phyloP scores from a whole-genome alignment of 768 basidiomycete genomes.

The Gymnopilus junonius region DNA sequence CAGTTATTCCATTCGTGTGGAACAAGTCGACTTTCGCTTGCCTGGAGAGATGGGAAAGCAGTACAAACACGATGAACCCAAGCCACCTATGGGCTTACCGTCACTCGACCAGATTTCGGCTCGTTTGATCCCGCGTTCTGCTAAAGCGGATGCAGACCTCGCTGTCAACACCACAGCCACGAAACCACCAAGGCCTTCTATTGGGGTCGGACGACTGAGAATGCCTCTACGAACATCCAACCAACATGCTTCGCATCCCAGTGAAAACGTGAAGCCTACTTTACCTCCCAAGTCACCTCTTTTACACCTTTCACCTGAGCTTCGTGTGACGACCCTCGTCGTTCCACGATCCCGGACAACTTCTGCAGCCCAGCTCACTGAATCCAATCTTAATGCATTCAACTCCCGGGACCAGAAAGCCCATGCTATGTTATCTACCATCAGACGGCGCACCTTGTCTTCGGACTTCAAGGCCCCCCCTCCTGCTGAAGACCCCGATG shows the following conservation, averaged over 20 bases:
- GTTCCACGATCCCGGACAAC: slow-evolving; percentile 48
- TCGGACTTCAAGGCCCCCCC: slow-evolving; percentile 32
- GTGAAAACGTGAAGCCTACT: slow-evolving; percentile 20
- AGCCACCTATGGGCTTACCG: slow-evolving; percentile 41
- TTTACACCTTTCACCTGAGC: slow-evolving; percentile 36
- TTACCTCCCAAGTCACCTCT: slow-evolving; percentile 41
- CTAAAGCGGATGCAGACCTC: slow-evolving; percentile 29
- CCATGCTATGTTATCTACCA: slow-evolving; percentile 66
- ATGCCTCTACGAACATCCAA: slow-evolving; percentile 39
- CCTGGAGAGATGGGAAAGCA: slow-evolving; percentile 30
- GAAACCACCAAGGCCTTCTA: slow-evolving; percentile 23
- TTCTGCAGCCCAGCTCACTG: slow-evolving; percentile 52
- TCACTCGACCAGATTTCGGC: slow-evolving; percentile 81
- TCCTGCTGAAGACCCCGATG: slow-evolving; percentile 12
- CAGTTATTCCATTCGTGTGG: slow-evolving; percentile 48
- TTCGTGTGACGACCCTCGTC: slow-evolving; percentile 52
- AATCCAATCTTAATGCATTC: slow-evolving; percentile 55
- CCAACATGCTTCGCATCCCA: slow-evolving; percentile 11
- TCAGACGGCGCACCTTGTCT: slow-evolving; percentile 58
- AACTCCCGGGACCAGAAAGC: slow-evolving; percentile 60
- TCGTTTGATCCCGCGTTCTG: slow-evolving; percentile 49
- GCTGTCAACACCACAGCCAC: slow-evolving; percentile 35
- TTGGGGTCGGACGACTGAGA: slow-evolving; percentile 44
- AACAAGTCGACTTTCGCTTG: slow-evolving; percentile 66
- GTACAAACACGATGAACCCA: slow-evolving; percentile 17